Base-by-base conservation (phyloP, 75 land plant species). In the Cunninghamia lanceolata region DNA sequence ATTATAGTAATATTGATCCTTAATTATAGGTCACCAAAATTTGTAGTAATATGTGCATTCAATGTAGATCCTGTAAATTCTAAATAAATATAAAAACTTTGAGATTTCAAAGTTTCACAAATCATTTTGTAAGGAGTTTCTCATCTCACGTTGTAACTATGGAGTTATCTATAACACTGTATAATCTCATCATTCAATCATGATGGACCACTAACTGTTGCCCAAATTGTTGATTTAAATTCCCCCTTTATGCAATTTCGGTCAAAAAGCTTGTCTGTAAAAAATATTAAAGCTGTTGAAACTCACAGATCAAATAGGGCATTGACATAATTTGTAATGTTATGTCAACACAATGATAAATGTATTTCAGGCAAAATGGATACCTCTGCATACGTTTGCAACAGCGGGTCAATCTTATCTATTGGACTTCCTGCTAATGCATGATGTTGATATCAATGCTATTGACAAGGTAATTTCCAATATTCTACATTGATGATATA, bases 381-480 rank as follows among this genome's bases (percentile, higher is more conserved):
- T 89, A 35, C 95, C 96, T 78, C 66, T 96, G 25, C 98, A 96
- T 74, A 93, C 92, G 19, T 90, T 95, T 84, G 93, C 95, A 91
- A 92, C 94, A 52, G 90, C 97, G 8, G 98, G 98, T 80, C 94
- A 95, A 79, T 93, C 94, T 83, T 89, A 90, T 88, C 93, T 94
- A 70, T 39, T 92, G 81, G 91, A 89, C 85, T 82, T 85, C 45
- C 83, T 96, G 40, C 79, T 96, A 85, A 95, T 90, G 83, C 94
- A 91, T 36, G 90, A 88, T 87, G 89, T 87, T 89, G 94, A 94
- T 85, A 89, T 96, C 39, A 91, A 95, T 91, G 91, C 88, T 32
- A 80, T 42, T 78, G 96, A 96, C 85, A 88, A 93, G 96, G 98
- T 96, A 87, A 30, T 46, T 71, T 21, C 39, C 35, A 35, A 17